Conservation (phyloP, 345 rosid species). For the Moricandia moricandioides region DNA sequence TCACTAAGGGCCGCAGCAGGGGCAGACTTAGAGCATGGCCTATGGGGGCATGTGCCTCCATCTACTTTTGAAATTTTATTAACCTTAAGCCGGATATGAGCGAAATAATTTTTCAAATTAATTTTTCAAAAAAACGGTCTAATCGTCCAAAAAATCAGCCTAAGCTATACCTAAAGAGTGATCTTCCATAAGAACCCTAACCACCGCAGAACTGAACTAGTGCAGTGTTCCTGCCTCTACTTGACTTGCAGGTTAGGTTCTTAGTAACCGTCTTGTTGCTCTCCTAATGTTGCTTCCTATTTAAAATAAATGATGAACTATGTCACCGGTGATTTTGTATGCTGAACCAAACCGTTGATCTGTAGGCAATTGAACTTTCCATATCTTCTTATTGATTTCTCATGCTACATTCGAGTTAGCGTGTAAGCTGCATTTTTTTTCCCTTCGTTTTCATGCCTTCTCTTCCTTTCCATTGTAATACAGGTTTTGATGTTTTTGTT, state of each 20-base stretch:
- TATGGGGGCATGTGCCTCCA: too few relatives aligned
- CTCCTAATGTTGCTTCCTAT: not conserved
- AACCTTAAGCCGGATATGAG: too few relatives aligned
- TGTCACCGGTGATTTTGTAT: not conserved
- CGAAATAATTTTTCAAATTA: too few relatives aligned
- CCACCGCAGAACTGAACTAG: slow-evolving; percentile 77
- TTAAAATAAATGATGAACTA: not conserved
- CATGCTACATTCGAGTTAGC: slow-evolving; percentile 65
- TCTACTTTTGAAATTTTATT: too few relatives aligned
- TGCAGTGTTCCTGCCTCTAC: slow-evolving; percentile 82
- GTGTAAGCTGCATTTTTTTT: slow-evolving; percentile 54
- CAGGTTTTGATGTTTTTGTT: not conserved
- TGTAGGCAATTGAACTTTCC: slow-evolving; percentile 71
- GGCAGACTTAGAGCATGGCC: too few relatives aligned
- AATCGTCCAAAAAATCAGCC: too few relatives aligned
- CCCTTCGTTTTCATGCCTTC: not conserved
- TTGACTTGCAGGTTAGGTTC: slow-evolving; percentile 79
- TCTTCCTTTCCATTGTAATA: slow-evolving; percentile 10
- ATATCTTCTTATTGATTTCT: slow-evolving; percentile 87
- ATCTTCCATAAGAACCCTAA: too few relatives aligned
- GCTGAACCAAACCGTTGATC: slow-evolving; percentile 7
- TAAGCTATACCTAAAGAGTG: too few relatives aligned
- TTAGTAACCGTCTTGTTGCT: slow-evolving; percentile 15
- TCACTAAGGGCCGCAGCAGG: slow-evolving; percentile 88
- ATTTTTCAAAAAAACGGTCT: too few relatives aligned